Conservation (phyloP, 2,329 filamentous ascomycete genomes). For the Leptographium lundbergii region DNA sequence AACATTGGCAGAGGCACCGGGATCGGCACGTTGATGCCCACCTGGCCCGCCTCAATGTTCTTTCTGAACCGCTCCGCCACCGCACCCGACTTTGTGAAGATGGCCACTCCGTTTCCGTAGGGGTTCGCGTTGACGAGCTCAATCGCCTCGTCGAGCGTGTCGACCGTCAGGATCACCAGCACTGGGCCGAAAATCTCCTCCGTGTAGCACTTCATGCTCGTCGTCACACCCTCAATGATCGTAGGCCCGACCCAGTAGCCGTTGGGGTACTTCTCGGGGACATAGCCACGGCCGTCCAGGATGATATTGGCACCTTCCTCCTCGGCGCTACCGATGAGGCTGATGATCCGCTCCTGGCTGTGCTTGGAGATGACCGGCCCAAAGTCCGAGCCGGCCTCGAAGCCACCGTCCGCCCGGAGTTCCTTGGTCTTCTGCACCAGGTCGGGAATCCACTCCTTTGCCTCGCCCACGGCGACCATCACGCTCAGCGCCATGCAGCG, state of each 20-base stretch:
- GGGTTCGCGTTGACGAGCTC: slow-evolving; percentile 73
- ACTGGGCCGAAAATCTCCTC: slow-evolving; percentile 82
- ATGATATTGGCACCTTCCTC: slow-evolving; percentile 69
- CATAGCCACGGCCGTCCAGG: slow-evolving; percentile 63
- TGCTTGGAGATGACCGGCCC: slow-evolving; percentile 71
- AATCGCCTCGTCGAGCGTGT: slow-evolving; percentile 67
- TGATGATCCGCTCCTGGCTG: slow-evolving; percentile 65
- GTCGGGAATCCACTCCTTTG: slow-evolving; percentile 68
- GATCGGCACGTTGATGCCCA: slow-evolving; percentile 76
- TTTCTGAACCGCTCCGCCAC: slow-evolving; percentile 67
- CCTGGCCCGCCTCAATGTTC: slow-evolving; percentile 72
- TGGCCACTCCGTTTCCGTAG: slow-evolving; percentile 74
- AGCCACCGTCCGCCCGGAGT: slow-evolving; percentile 65
- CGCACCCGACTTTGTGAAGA: slow-evolving; percentile 67
- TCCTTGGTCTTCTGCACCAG: slow-evolving; percentile 62
- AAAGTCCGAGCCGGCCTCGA: slow-evolving; percentile 66
- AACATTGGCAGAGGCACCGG: slow-evolving; percentile 60
- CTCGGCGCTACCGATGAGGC: slow-evolving; percentile 62
- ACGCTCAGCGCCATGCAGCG: slow-evolving; percentile 79
- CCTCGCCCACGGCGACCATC: slow-evolving; percentile 71
- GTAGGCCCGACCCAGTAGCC: slow-evolving; percentile 78
- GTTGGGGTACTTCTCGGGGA: slow-evolving; percentile 63
- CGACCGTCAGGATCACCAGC: slow-evolving; percentile 65
- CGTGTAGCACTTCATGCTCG: slow-evolving; percentile 69
- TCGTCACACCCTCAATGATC: slow-evolving; percentile 68